Base-by-base conservation (phyloP, 306 rosid species). In the Begonia loranthoides region DNA sequence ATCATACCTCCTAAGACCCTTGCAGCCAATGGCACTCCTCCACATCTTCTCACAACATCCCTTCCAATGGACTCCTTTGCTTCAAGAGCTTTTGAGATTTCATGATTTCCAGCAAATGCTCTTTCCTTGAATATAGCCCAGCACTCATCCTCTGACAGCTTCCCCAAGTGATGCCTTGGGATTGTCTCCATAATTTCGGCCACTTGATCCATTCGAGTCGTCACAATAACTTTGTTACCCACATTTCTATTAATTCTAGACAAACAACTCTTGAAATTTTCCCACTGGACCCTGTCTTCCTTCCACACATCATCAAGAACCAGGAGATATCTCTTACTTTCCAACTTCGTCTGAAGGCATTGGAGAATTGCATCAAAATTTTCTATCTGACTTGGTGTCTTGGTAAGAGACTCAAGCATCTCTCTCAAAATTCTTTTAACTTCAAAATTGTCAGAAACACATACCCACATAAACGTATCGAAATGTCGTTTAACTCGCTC, bases 291-390 rank as follows among this genome's bases (percentile, higher is more conserved):
- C 2, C 1, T 10, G 21, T 45, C n/a, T 15, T 68, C 67, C 16
- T 61, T 61, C 73, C 67, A 68, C 9, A 61, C 50, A 55, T 67
- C 72, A 49, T 67, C 72, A 0, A 67, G 58, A 15, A 67, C 53
- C 1, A 61, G 63, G 36, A 67, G 40, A 15, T 50, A 68, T 13
- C 19, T 68, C 21, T 56, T 68, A 2, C 8, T 54, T 3, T 45
- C 24, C 57, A 61, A 45, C 48, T 41, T 2, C 5, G 21, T 41
- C 11, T 51, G 40, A 2, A 61, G 58, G 21, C n/a, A 13, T 45
- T 14, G 34, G 40, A 53, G 56, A 6, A 55, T n/a, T 9, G 54
- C 63, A 9, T 60, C 58, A 24, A 19, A 19, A 3, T 40, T 16
- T 49, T 44, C 44, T 14, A 41, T 9, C 3, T 51, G 43, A n/a